Base-by-base conservation (phyloP, 768 basidiomycete species). In the Boletus speciosus region DNA sequence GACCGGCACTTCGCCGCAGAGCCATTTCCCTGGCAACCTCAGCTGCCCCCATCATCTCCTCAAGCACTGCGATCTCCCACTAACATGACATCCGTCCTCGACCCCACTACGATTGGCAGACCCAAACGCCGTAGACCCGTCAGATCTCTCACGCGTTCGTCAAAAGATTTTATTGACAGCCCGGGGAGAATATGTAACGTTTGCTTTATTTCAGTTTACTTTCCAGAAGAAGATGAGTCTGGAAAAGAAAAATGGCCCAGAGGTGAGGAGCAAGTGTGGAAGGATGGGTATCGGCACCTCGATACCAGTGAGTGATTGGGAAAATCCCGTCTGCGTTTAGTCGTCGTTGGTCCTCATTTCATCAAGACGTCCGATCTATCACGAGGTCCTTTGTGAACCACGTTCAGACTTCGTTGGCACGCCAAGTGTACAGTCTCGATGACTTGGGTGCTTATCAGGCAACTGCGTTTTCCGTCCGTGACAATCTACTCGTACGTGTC, bases 381-480 rank as follows among this genome's bases (percentile, higher is more conserved):
- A 85, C 87, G 9, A 84, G 80, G 65, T 87, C 86, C 27, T 77
- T 93, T 62, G 87, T 93, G 41, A 82, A 82, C 64, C 90, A 93
- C 65, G 88, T 91, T 23, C 90, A 93, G 66, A 90, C 94, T 0
- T 90, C 92, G 15, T 78, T 99, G 45, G 93, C 93, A 6, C 85
- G 94, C 44, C 92, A 94, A 68, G 82, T 93, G 2, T 91, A 90
- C 77, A 98, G 93, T 68, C 77, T 96, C 48, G 88, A 90, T 68
- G 74, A 88, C 69, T 73, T 93, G 35, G 90, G 92, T 43, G 90
- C 92, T 37, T 98, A 97, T 74, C 93, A 96, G 69, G 94, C 94
- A 4, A 81, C 90, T 15, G 93, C 96, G 4, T 73, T 96, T 35
- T 86, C 91, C 42, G 88, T 88, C 47, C 81, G 94, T 53, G 95